phyloP scores from a whole-genome alignment of 805 yeast species.

The Candida patagonica region DNA sequence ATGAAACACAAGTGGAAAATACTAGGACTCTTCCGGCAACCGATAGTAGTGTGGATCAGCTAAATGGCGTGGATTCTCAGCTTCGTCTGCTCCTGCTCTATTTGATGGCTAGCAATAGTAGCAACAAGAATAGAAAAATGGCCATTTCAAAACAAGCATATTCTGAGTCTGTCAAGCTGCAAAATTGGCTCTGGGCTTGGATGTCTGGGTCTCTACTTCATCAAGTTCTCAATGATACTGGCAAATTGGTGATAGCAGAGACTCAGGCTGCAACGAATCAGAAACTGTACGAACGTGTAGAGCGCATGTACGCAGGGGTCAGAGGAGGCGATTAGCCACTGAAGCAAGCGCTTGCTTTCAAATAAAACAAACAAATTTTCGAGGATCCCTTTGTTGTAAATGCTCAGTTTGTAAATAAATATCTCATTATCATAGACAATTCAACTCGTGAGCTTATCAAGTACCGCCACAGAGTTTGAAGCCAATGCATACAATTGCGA shows the following conservation, averaged over 20 bases:
- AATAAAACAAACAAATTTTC: not conserved
- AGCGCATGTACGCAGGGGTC: not conserved
- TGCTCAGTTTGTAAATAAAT: not conserved
- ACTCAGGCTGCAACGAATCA: not conserved
- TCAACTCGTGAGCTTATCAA: too few relatives aligned
- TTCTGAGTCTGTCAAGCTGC: not conserved
- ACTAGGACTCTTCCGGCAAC: too few relatives aligned
- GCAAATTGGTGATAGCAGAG: not conserved
- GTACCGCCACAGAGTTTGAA: too few relatives aligned
- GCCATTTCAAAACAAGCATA: conserved; percentile 3
- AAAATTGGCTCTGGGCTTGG: conserved; percentile 5
- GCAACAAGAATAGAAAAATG: not conserved
- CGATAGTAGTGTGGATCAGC: not conserved
- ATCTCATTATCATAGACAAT: too few relatives aligned
- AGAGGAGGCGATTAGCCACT: too few relatives aligned
- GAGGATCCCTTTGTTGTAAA: not conserved
- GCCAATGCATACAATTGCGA: too few relatives aligned
- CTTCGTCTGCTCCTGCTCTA: not conserved
- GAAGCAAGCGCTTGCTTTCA: not conserved
- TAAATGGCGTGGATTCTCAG: not conserved
- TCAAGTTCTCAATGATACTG: not conserved
- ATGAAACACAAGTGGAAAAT: not conserved
- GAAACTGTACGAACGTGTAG: not conserved
- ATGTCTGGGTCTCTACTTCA: conserved; percentile 2
- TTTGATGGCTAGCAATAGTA: not conserved